phyloP scores from a whole-genome alignment of 1,139 yeast genomes.

The Geotrichum siamense region DNA sequence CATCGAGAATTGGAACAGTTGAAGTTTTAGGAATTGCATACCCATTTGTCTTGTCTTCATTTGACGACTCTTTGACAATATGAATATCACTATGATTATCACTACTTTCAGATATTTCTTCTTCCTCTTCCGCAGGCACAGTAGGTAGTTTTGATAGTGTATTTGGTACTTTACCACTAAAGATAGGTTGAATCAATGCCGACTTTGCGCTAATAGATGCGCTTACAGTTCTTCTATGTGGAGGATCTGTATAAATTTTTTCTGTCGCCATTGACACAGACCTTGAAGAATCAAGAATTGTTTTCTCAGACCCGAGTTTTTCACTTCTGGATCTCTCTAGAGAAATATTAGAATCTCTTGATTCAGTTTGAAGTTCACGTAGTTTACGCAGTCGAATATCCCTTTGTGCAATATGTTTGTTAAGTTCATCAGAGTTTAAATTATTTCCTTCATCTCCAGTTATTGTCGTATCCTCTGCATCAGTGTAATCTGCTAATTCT shows the following conservation, averaged over 20 bases:
- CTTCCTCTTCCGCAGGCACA: neutral
- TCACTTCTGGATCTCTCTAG: slow-evolving; percentile 6
- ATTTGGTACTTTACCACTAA: slow-evolving; percentile 1
- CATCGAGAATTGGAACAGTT: too few relatives aligned
- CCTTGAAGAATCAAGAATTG: slow-evolving; percentile 7
- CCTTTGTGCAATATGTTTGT: slow-evolving; percentile 28
- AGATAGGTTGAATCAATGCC: slow-evolving; percentile 7
- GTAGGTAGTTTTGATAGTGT: neutral
- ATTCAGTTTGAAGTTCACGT: slow-evolving; percentile 29
- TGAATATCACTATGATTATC: too few relatives aligned
- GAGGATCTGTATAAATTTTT: slow-evolving; percentile 21
- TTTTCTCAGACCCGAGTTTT: slow-evolving; percentile 7
- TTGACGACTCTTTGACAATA: too few relatives aligned
- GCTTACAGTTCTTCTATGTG: slow-evolving; percentile 15
- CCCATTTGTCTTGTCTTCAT: slow-evolving; percentile 28
- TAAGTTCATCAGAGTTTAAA: slow-evolving; percentile 19
- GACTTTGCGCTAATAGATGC: slow-evolving; percentile 11
- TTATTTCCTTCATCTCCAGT: slow-evolving; percentile 9
- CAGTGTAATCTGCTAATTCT: slow-evolving; percentile 52
- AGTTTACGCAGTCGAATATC: slow-evolving; percentile 27
- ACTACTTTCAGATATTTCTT: neutral
- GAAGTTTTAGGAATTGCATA: too few relatives aligned
- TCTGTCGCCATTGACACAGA: slow-evolving; percentile 11
- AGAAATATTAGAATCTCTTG: slow-evolving; percentile 29
- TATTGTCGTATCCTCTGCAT: slow-evolving; percentile 11